Conservation (phyloP, 139 green algal species). For the Eudorina sp. region DNA sequence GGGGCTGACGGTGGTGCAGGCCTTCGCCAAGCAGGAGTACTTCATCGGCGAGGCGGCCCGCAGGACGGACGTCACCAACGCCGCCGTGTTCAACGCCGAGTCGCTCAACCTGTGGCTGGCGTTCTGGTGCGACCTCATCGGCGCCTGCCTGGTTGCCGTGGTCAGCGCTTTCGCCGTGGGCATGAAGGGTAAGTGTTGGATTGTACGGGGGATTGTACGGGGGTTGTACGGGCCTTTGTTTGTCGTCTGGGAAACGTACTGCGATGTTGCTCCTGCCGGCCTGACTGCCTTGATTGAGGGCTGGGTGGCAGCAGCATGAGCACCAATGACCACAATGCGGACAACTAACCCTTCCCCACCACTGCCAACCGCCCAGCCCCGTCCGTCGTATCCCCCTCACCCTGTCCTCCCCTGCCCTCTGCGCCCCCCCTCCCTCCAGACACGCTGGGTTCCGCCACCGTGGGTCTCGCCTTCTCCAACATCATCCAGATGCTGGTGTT, state of each 20-base stretch:
- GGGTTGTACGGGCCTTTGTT: neutral
- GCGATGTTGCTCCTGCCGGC: too few species aligned
- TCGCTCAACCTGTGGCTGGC: conserved; percentile 76
- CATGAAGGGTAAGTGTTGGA: conserved; percentile 16
- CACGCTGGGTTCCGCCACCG: conserved; percentile 61
- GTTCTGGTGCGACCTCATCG: conserved; percentile 79
- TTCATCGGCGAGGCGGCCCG: conserved; percentile 63
- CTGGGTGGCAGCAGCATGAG: too few species aligned
- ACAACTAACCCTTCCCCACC: too few species aligned
- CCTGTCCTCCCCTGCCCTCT: neutral
- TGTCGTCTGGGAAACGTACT: too few species aligned
- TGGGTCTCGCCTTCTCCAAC: conserved; percentile 78
- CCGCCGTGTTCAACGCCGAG: conserved; percentile 70
- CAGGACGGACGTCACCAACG: conserved; percentile 37
- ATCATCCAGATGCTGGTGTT: conserved; percentile 73
- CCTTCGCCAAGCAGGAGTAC: conserved; percentile 62
- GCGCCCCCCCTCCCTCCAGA: conserved; percentile 24
- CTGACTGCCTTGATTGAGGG: too few species aligned
- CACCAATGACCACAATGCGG: too few species aligned
- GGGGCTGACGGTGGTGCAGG: conserved; percentile 70
- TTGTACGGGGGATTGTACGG: neutral
- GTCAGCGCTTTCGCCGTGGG: conserved; percentile 69
- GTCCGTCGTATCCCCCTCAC: conserved; percentile 36
- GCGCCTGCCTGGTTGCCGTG: conserved; percentile 70
- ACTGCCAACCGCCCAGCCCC: too few species aligned